A percentile compares a stretch with the other conserved stretches of the same genome.
phyloP scores from a whole-genome alignment of 257 asterid species.

The Plantago elongata region DNA sequence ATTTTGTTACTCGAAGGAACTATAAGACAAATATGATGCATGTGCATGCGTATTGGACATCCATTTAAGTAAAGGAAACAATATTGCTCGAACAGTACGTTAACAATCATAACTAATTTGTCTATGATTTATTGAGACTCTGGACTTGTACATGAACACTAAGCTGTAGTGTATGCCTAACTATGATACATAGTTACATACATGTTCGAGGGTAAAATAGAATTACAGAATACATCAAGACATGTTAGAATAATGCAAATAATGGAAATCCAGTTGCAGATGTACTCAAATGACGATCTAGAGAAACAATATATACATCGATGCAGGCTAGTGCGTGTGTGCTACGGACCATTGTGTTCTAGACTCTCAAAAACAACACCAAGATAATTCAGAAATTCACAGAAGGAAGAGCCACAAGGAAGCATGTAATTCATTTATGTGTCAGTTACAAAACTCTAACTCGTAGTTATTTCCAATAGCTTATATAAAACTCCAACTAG shows the following conservation, averaged over 20 bases:
- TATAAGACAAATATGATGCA: neutral
- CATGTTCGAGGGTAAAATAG: too few species aligned
- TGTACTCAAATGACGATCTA: neutral
- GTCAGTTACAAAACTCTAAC: neutral
- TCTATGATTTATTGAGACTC: neutral
- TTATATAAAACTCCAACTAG: too few species aligned
- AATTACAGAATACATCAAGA: neutral
- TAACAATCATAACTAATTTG: neutral
- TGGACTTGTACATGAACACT: neutral
- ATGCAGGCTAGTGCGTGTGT: neutral
- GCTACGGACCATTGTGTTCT: too few species aligned
- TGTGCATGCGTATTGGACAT: too few species aligned
- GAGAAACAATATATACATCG: neutral
- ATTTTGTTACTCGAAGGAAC: neutral
- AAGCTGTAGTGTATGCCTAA: neutral
- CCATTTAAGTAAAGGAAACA: too few species aligned
- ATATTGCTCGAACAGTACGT: neutral
- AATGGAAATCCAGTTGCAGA: neutral
- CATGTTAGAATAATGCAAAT: neutral
- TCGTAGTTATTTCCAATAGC: neutral
- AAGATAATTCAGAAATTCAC: neutral
- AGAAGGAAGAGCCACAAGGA: slow-evolving; percentile 3
- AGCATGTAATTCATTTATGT: neutral
- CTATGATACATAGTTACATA: neutral
- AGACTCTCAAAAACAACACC: neutral